Evolutionary conservation across 2,329 filamentous ascomycete species (phyloP).

Genomic region (Bretziella fagacearum): DNA sequence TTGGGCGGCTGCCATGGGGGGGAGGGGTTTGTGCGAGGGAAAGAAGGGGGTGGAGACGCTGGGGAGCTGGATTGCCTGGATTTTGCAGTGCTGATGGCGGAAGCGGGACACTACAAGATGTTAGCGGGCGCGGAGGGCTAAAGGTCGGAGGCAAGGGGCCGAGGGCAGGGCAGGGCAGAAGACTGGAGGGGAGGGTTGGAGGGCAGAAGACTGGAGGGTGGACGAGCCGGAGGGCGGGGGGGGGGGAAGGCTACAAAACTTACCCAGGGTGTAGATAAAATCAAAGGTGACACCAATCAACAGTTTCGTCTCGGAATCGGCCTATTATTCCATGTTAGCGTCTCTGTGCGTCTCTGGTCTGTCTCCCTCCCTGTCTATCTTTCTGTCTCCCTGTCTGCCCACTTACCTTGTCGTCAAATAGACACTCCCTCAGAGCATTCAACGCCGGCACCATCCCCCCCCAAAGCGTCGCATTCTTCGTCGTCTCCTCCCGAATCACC

Average conservation of each 20-base stretch:
- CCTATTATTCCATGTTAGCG: not conserved
- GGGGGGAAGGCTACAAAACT: no score
- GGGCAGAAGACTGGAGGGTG: no score
- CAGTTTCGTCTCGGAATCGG: no score
- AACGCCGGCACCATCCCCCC: not conserved
- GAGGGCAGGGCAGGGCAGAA: not conserved
- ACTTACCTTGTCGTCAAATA: not conserved
- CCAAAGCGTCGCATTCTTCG: not conserved
- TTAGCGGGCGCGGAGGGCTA: not conserved
- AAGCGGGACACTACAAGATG: not conserved
- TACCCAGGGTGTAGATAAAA: no score
- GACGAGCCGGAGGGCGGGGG: no score
- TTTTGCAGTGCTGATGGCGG: no score
- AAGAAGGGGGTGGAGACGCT: not conserved
- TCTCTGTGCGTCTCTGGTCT: not conserved
- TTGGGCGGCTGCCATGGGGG: constrained; percentile 1
- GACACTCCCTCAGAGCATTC: not conserved
- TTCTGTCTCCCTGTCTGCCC: no score
- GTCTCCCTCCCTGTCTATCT: not conserved
- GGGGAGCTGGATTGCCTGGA: not conserved
- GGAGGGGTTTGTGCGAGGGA: not conserved
- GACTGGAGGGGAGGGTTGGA: no score
- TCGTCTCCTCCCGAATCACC: not conserved
- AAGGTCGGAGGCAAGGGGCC: not conserved
- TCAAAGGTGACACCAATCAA: no score